Conservation (phyloP, 768 basidiomycete genomes). For the Boletus fagicola region DNA sequence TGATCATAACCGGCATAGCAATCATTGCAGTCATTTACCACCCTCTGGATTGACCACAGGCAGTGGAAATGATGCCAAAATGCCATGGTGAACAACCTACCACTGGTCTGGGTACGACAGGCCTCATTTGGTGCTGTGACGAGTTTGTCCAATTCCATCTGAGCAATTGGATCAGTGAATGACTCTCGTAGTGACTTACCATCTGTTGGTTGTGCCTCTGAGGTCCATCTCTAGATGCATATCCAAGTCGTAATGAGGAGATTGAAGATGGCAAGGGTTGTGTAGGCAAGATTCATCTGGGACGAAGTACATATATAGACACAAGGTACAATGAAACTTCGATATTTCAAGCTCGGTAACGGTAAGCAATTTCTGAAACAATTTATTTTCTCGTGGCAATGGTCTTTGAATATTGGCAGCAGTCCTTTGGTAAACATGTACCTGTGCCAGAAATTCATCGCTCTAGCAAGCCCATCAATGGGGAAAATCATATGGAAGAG, state of each 20-base stretch:
- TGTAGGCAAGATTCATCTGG: neutral
- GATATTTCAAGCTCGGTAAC: neutral
- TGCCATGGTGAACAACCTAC: no score
- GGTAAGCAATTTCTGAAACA: neutral
- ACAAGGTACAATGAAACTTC: neutral
- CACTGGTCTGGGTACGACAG: no score
- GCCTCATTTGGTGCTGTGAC: no score
- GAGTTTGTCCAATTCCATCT: no score
- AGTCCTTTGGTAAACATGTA: neutral
- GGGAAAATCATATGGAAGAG: neutral
- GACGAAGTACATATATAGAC: neutral
- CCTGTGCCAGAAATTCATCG: neutral
- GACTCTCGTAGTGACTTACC: neutral
- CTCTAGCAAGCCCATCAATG: neutral
- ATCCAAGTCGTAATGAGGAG: neutral
- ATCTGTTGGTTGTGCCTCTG: neutral
- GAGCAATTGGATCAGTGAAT: no score
- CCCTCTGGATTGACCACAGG: no score
- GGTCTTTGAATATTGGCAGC: neutral
- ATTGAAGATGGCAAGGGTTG: neutral
- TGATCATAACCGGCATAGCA: conserved; percentile 7
- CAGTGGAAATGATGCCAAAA: no score
- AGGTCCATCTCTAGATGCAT: neutral
- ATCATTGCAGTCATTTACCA: neutral
- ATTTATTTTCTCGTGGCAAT: neutral